Conservation (phyloP, 495 filamentous ascomycete genomes). For the Penicillium chermesinum region DNA sequence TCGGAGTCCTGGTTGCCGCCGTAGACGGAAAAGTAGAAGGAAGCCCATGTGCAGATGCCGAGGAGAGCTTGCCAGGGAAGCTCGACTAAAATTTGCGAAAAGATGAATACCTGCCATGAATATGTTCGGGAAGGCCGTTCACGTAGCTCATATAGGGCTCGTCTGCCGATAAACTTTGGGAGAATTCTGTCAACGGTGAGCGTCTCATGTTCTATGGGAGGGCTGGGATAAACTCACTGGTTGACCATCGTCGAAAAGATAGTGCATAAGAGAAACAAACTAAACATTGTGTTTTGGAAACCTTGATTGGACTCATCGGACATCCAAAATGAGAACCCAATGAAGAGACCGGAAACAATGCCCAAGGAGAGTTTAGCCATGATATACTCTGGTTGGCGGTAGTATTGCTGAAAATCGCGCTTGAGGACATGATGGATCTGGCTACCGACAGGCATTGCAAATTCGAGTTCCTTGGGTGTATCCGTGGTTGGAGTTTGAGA, state of each 20-base stretch:
- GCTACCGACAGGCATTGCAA: constrained; percentile 39
- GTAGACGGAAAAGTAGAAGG: constrained; percentile 42
- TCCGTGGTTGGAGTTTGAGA: no score
- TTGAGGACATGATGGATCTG: constrained; percentile 40
- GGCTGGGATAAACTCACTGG: no score
- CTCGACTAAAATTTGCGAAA: constrained; percentile 3
- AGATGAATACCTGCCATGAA: constrained; percentile 58
- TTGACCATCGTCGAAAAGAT: no score
- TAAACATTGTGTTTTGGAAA: constrained; percentile 77
- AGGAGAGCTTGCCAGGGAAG: constrained; percentile 17
- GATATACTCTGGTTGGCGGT: constrained; percentile 31
- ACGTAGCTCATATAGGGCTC: constrained; percentile 57
- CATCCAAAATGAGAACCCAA: constrained; percentile 76
- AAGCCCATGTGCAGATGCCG: constrained; percentile 54
- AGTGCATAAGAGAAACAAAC: constrained; percentile 72
- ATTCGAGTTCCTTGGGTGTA: no score
- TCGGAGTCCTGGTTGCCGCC: constrained; percentile 31
- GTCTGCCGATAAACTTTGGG: constrained; percentile 57
- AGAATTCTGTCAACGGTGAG: no score
- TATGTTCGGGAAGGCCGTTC: constrained; percentile 61
- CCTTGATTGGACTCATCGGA: constrained; percentile 62
- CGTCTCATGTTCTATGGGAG: no score
- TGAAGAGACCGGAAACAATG: constrained; percentile 51
- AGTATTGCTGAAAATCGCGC: constrained; percentile 48
- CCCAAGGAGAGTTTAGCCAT: constrained; percentile 2